A percentile compares a stretch with the other conserved stretches of the same genome.
phyloP scores from a whole-genome alignment of 148 eudicot genomes.

The Polygonum aviculare region DNA sequence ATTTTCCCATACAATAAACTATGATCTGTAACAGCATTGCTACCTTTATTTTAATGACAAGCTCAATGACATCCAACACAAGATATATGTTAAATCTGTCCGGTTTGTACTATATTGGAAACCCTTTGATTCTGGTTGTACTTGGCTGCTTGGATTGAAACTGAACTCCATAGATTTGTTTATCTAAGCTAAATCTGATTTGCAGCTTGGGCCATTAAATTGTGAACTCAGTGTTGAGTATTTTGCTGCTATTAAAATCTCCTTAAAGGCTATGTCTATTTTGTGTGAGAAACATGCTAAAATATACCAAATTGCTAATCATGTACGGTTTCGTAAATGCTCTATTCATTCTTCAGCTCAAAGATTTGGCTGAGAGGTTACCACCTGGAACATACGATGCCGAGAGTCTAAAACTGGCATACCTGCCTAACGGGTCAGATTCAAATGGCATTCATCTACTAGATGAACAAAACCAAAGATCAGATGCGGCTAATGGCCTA shows the following conservation, averaged over 20 bases:
- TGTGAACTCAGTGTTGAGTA: too few relatives aligned
- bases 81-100: background rate
- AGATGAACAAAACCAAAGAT: conserved; percentile 28
- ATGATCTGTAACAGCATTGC: background rate
- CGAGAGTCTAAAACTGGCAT: conserved; percentile 33
- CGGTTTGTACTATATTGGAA: background rate
- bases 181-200: too few relatives aligned
- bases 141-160: too few relatives aligned
- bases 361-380: conserved; percentile 87
- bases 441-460: conserved; percentile 42
- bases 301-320: background rate
- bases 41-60: background rate
- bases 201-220: too few relatives aligned
- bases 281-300: background rate
- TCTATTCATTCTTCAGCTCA: conserved; percentile 40
- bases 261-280: background rate
- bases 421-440: conserved; percentile 51
- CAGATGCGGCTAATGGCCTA: conserved; percentile 24
- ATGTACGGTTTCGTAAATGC: background rate
- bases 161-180: too few relatives aligned
- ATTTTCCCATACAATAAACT: background rate
- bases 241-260: too few relatives aligned
- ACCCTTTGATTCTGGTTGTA: background rate
- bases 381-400: conserved; percentile 71
- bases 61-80: background rate